Evolutionary conservation across 2,329 filamentous ascomycete species (phyloP), one percentile per base, ranked within the genome.

Genomic region (Aspergillus ruber): DNA sequence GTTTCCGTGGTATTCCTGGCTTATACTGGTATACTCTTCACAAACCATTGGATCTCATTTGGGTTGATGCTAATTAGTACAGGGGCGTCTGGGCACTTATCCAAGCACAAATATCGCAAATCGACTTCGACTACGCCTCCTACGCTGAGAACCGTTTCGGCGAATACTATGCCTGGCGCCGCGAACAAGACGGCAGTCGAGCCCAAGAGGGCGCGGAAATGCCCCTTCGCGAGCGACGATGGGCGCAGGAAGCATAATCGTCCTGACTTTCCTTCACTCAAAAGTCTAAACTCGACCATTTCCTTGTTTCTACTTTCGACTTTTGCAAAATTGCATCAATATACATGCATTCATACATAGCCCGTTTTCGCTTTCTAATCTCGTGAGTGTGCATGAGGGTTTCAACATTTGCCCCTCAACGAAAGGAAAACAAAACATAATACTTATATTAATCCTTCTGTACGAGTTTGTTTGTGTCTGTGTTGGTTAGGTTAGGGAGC

Each of bases 1-100:
- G 80, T 18, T 98, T 87, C 72, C 81, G 93, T 41, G 93, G 90
- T 39, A 80, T 96, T 12, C 93, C 93, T 0, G 93, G 93, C 6
- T 88, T 98, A 63, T 85, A 83, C 63, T 85, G 82, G 75, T 74
- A 59, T 48, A 47, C 3, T 15, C 23, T 6, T 15, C n/a, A 8
- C 7, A 17, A 15, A 20, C 17, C n/a, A n/a, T 6, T 39, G 17
- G 3, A 13, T 44, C n/a, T 9, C 9, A n/a, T 6, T 21, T n/a
- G 8, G 23, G 47, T 7, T 36, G 6, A 10, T 32, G 33, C 41
- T 51, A 46, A 54, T 32, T n/a, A 21, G 7, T 83, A 79, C 67
- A 89, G 86, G 90, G 93, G 93, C 20, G 89, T 96, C 49, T 98
- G 93, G 93, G 86, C 90, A 6, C 74, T 94, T 53, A 97, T 98